These are phyloP conservation scores for Cutaneotrichosporon spelunceum DNA, from an alignment of 1,284 basidiomycete species.

Conservation along the genomic window DNA sequence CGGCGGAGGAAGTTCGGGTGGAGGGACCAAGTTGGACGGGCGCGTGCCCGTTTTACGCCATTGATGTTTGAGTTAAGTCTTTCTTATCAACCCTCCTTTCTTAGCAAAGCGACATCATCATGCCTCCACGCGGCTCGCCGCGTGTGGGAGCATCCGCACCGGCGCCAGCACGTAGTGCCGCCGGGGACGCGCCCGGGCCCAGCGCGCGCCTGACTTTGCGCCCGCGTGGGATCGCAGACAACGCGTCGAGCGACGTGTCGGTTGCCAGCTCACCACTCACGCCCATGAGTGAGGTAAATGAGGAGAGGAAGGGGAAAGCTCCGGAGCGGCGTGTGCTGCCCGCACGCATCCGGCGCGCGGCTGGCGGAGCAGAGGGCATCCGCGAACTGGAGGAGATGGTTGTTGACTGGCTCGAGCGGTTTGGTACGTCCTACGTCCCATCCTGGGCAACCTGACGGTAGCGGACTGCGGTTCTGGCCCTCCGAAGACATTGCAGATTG, in stretches of 20 bases:
- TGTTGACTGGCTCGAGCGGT: conserved; percentile 71
- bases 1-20: neutral
- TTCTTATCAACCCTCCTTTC: neutral
- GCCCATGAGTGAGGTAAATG: neutral
- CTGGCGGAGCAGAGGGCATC: conserved; percentile 56
- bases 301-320: conserved; percentile 7
- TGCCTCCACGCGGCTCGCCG: conserved; percentile 11
- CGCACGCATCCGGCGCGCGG: conserved; percentile 70
- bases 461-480: conserved; percentile 69
- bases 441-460: conserved; percentile 37
- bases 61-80: neutral
- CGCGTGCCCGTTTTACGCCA: neutral
- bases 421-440: conserved; percentile 58
- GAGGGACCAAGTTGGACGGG: neutral
- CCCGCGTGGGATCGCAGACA: neutral
- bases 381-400: conserved; percentile 76
- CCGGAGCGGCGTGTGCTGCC: conserved; percentile 68
- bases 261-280: conserved; percentile 1
- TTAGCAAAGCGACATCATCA: neutral
- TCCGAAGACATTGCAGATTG: conserved; percentile 59
- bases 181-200: neutral
- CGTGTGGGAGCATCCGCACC: neutral
- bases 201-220: conserved; percentile 5
- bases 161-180: neutral
- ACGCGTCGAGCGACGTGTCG: neutral